Percentiles rank a stretch among this genome's conserved stretches.
phyloP scores from a whole-genome alignment of 768 basidiomycete species.

The Tricholoma sp. region DNA sequence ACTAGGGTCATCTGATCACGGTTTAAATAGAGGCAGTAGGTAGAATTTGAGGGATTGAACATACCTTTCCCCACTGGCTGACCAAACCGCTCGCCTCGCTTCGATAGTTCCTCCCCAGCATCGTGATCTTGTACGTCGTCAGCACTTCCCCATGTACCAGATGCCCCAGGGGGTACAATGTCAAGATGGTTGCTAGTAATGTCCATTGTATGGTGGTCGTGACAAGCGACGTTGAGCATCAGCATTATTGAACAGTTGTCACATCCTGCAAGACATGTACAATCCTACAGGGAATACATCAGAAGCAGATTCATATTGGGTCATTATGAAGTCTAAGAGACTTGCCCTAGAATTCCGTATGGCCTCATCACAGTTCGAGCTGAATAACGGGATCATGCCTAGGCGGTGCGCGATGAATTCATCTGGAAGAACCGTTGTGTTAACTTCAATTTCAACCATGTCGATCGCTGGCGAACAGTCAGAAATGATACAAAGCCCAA shows the following conservation, averaged over 20 bases:
- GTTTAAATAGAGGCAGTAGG: not conserved
- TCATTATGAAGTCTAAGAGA: conserved; percentile 4
- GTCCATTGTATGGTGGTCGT: conserved; percentile 70
- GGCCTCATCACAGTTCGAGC: conserved; percentile 83
- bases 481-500: conserved; percentile 4
- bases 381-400: conserved; percentile 89
- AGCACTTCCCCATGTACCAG: conserved; percentile 15
- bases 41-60: conserved; percentile 18
- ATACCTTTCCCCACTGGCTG: conserved; percentile 80
- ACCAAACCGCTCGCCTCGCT: conserved; percentile 73
- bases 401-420: conserved; percentile 97
- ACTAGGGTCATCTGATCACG: conserved; percentile 43
- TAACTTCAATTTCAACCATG: conserved; percentile 87
- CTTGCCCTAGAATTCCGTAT: conserved; percentile 74
- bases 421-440: conserved; percentile 91
- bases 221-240: conserved; percentile 71
- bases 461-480: conserved; percentile 71
- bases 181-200: conserved; percentile 86
- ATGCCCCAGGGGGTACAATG: conserved; percentile 35
- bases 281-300: conserved; percentile 57
- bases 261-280: conserved; percentile 82
- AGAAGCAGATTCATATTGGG: not conserved
- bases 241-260: conserved; percentile 81
- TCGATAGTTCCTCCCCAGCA: conserved; percentile 66
- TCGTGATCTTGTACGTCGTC: conserved; percentile 30